A percentile compares a stretch with the other conserved stretches of the same genome.
phyloP scores from a whole-genome alignment of 1,284 basidiomycete species.

The Xerocomus minutiporus region DNA sequence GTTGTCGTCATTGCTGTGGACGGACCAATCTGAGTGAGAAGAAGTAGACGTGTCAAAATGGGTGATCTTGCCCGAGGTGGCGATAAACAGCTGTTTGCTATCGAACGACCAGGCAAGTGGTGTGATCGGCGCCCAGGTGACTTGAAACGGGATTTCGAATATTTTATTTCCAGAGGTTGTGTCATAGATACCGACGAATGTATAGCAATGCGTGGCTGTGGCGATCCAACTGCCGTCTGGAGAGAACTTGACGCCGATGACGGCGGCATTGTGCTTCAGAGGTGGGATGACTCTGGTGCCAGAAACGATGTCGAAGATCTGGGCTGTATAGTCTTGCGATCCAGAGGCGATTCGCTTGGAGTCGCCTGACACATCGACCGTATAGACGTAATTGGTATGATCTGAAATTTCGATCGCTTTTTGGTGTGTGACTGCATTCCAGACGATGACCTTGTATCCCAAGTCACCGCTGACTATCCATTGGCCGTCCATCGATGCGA shows the following conservation, averaged over 20 bases:
- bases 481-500: not conserved
- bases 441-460: not conserved
- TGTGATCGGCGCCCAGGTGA: not conserved
- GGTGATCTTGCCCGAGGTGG: not conserved
- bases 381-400: not conserved
- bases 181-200: not conserved
- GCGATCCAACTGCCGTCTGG: not conserved
- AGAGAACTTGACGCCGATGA: not conserved
- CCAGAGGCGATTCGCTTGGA: not conserved
- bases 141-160: not conserved
- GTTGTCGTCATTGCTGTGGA: not conserved
- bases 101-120: slow-evolving; percentile 1
- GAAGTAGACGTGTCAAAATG: not conserved
- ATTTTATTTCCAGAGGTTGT: not conserved
- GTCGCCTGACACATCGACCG: not conserved
- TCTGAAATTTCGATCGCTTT: not conserved
- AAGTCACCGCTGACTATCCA: slow-evolving; percentile 1
- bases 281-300: not conserved
- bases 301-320: not conserved
- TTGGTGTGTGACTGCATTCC: not conserved
- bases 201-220: not conserved
- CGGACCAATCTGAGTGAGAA: not conserved
- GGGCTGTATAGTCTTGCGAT: not conserved
- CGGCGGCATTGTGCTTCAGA: not conserved
- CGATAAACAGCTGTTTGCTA: not conserved